phyloP scores from a whole-genome alignment of 2,329 filamentous ascomycete species.

The Periconia sp. region DNA sequence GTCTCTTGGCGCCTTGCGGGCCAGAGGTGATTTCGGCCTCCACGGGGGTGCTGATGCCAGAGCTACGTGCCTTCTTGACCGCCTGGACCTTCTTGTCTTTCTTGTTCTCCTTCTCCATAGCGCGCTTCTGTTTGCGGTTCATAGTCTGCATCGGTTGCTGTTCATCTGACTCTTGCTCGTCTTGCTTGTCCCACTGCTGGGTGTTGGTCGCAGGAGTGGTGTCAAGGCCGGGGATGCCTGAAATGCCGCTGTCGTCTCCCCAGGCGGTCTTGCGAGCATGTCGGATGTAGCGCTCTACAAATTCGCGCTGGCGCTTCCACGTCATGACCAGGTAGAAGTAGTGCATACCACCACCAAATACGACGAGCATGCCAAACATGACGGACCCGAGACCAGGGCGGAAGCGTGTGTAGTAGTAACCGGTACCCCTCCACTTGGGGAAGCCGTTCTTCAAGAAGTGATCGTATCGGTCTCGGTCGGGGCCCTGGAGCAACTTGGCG shows the following conservation, averaged over 20 bases:
- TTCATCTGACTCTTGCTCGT: slow-evolving; percentile 48
- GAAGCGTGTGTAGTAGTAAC: slow-evolving; percentile 97
- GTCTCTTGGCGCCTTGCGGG: slow-evolving; percentile 77
- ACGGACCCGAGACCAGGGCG: slow-evolving; percentile 87
- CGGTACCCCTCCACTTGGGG: slow-evolving; percentile 93
- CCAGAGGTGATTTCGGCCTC: slow-evolving; percentile 55
- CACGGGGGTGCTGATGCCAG: slow-evolving; percentile 57
- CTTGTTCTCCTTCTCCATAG: slow-evolving; percentile 82
- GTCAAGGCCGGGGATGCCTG: slow-evolving; percentile 64
- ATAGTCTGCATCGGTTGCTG: slow-evolving; percentile 56
- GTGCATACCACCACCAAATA: slow-evolving; percentile 81
- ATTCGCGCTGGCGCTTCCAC: slow-evolving; percentile 88
- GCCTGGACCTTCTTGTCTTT: slow-evolving; percentile 58
- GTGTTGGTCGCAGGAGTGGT: slow-evolving; percentile 34
- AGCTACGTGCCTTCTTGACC: slow-evolving; percentile 58
- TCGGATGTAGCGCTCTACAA: slow-evolving; percentile 87
- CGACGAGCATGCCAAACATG: slow-evolving; percentile 76
- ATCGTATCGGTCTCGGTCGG: slow-evolving; percentile 84
- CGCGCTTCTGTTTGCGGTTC: slow-evolving; percentile 84
- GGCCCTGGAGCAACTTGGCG: slow-evolving; percentile 79
- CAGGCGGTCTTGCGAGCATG: slow-evolving; percentile 86
- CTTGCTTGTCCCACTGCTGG: slow-evolving; percentile 32
- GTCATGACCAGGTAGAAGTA: slow-evolving; percentile 82
- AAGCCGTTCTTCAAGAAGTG: slow-evolving; percentile 93
- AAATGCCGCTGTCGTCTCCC: slow-evolving; percentile 74